These are phyloP conservation scores for Diplodia sapinea DNA, from an alignment of 2,329 filamentous ascomycete species.

Conservation along the genomic window DNA sequence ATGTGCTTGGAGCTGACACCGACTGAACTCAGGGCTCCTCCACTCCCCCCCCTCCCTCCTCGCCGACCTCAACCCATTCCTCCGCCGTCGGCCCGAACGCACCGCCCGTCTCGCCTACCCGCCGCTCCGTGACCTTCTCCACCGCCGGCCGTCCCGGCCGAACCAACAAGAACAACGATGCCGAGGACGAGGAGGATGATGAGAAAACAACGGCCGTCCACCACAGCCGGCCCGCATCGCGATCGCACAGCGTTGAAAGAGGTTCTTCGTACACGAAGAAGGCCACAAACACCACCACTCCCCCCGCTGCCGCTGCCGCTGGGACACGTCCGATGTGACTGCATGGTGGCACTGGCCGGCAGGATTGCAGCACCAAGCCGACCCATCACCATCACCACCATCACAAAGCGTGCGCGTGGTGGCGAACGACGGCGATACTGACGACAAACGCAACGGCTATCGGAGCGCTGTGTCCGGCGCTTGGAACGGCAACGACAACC, in stretches of 20 bases:
- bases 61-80: neutral
- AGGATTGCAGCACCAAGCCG: neutral
- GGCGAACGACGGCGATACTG: neutral
- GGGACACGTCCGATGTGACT: neutral
- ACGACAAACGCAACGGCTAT: neutral
- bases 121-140: conserved; percentile 24
- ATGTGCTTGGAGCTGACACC: neutral
- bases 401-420: conserved; percentile 2
- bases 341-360: neutral
- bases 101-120: conserved; percentile 1
- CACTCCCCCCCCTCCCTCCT: neutral
- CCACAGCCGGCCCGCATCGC: conserved; percentile 12
- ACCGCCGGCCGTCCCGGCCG: neutral
- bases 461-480: neutral
- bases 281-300: neutral
- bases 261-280: neutral
- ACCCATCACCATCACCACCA: neutral
- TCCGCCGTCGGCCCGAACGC: neutral
- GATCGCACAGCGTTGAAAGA: neutral
- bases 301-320: too few species aligned
- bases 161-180: too few species aligned
- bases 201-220: conserved; percentile 15
- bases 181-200: neutral
- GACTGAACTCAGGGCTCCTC: too few species aligned
- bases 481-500: neutral